Conservation (phyloP, 805 yeast genomes). For the Wickerhamia fluorescens region DNA sequence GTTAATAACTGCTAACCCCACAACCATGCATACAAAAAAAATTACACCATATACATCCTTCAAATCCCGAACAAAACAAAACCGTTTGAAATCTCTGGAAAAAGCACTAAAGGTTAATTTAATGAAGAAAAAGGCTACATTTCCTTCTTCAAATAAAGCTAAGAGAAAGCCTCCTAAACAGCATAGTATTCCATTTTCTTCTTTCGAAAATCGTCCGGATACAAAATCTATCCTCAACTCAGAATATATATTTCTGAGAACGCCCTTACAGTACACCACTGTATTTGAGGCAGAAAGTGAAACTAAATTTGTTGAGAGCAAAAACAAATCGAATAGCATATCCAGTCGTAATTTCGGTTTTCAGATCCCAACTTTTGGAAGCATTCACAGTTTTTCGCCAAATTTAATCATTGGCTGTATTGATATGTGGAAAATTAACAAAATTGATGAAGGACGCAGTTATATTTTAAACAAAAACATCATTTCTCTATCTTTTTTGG, state of each 20-base stretch:
- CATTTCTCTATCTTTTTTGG: slow-evolving; percentile 10
- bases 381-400: slow-evolving; percentile 4
- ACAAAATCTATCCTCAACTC: slow-evolving; percentile 4
- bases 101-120: too few relatives aligned
- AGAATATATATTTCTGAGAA: slow-evolving; percentile 11
- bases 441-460: slow-evolving; percentile 11
- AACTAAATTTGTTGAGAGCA: slow-evolving; percentile 8
- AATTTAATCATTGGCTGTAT: slow-evolving; percentile 10
- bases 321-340: neutral
- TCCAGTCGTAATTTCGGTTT: neutral
- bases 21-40: neutral
- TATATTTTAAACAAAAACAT: slow-evolving; percentile 9
- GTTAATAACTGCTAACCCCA: neutral
- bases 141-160: neutral
- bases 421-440: slow-evolving; percentile 10
- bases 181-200: too few relatives aligned
- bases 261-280: slow-evolving; percentile 23
- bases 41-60: neutral
- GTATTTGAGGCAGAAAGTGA: slow-evolving; percentile 30
- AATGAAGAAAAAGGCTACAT: neutral
- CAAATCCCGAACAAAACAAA: neutral
- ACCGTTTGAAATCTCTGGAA: neutral
- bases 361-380: neutral
- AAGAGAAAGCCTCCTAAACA: neutral
- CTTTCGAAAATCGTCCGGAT: neutral